Base-by-base conservation (phyloP, 345 rosid species). In the Syzygium grande region DNA sequence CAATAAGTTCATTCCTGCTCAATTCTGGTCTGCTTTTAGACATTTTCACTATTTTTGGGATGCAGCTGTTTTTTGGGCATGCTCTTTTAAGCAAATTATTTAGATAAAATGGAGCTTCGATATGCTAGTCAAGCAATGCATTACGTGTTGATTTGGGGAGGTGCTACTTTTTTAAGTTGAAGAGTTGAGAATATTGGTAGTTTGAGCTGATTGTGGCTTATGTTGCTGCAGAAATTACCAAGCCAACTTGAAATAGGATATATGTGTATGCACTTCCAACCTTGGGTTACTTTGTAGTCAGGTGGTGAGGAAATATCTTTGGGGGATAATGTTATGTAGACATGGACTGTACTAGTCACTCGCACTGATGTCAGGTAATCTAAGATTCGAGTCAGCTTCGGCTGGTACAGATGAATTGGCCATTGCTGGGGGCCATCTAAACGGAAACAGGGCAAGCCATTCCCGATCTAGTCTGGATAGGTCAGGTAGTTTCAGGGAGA, bases 401-500 rank as follows among this genome's bases (percentile, higher is more conserved):
- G 89, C 89, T 86, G 91, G 89, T 85, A 87, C 90, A 2, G 94
- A 94, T 49, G 93, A 94, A 84, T 85, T 90, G 87, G 86, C 92
- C 65, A 90, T 91, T 87, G 27, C 91, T 8, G 93, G 93, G 85
- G 90, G 43, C 90, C 90, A 89, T 88, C 49, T 89, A 29, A 93
- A 93, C 91, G 95, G 93, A 84, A 92, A 89, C 88, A 90, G 92
- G 86, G 91, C 92, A 38, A 91, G 61, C 87, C 91, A 90, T 85
- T 84, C 89, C 55, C 65, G 63, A 85, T 87, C 90, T 55, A 90
- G 86, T 87, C 84, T 94, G 88, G 94, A 91, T 87, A 91, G 95
- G 89, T 91, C 96, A 73, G 92, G 94, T 88, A 92, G 94, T 91
- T 92, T 93, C 84, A 89, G 92, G 56, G 95, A 92, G 86, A 88